Conservation (phyloP, 176 grass and related monocot species). For the Chloris gayana region DNA sequence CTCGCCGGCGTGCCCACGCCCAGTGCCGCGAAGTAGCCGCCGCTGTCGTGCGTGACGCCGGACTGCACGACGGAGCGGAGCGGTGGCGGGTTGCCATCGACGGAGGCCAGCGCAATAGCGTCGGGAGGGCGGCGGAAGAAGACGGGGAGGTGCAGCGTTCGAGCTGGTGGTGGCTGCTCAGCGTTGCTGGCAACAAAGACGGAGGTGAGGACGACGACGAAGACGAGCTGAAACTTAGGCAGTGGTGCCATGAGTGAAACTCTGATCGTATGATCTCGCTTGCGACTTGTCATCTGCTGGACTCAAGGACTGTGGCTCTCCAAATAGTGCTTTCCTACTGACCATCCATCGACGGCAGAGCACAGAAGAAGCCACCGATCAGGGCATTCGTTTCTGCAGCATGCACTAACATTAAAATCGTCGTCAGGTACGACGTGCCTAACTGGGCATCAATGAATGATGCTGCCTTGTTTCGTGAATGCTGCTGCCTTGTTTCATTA, state of each 20-base stretch:
- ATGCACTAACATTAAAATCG: constrained; percentile 6
- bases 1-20: constrained; percentile 63
- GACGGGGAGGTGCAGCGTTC: constrained; percentile 57
- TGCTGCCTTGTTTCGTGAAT: constrained; percentile 16
- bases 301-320: too few species aligned
- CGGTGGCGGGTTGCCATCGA: constrained; percentile 1
- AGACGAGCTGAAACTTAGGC: not conserved
- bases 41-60: constrained; percentile 56
- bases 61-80: constrained; percentile 55
- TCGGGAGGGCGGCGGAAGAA: constrained; percentile 43
- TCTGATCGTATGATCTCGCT: too few species aligned
- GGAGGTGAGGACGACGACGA: constrained; percentile 22
- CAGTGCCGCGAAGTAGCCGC: constrained; percentile 72
- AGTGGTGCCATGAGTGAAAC: constrained; percentile 44
- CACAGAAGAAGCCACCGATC: too few species aligned
- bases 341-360: too few species aligned
- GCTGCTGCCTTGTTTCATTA: constrained; percentile 17
- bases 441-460: constrained; percentile 12
- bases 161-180: constrained; percentile 12
- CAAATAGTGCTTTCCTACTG: too few species aligned
- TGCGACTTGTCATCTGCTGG: too few species aligned
- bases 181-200: not conserved
- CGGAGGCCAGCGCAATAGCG: constrained; percentile 9
- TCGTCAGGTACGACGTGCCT: not conserved
- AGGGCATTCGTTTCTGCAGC: not conserved